These are phyloP conservation scores for Pestalotiopsis sp. DNA, from an alignment of 2,329 filamentous ascomycete genomes.

Conservation along the genomic window DNA sequence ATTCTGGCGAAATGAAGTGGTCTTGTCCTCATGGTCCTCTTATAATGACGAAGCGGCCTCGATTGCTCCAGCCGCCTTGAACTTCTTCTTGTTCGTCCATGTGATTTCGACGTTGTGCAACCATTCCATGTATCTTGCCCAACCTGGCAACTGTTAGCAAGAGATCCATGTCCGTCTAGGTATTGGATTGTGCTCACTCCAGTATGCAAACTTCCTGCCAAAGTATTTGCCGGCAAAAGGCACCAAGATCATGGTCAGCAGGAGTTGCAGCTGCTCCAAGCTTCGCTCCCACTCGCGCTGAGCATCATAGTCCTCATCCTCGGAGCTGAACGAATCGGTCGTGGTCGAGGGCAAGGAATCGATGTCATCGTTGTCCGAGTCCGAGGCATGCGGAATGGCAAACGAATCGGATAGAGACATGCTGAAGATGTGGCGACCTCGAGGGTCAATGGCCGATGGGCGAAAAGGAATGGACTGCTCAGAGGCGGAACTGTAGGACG, in stretches of 20 bases:
- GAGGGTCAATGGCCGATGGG: constrained; percentile 23
- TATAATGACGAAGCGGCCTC: constrained; percentile 50
- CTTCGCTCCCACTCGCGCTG: constrained; percentile 95
- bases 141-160: constrained; percentile 57
- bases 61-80: constrained; percentile 64
- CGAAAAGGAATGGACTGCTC: background rate
- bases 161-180: background rate
- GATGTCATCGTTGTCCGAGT: constrained; percentile 58
- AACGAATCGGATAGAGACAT: constrained; percentile 49
- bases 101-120: constrained; percentile 77
- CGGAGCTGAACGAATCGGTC: constrained; percentile 50
- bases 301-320: constrained; percentile 76
- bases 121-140: constrained; percentile 95
- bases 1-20: background rate
- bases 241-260: constrained; percentile 92
- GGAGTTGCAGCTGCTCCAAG: constrained; percentile 87
- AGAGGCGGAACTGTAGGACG: background rate
- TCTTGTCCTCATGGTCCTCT: background rate
- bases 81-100: constrained; percentile 63
- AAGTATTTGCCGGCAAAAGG: constrained; percentile 95
- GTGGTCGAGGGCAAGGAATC: constrained; percentile 66
- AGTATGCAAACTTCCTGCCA: constrained; percentile 92
- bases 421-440: constrained; percentile 13
- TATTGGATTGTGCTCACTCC: constrained; percentile 68
- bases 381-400: constrained; percentile 49